A percentile compares a stretch with the other conserved stretches of the same genome.
Evolutionary conservation across 106 monocot genomes (phyloP).

Genomic region (Xerophyta viscosa): DNA sequence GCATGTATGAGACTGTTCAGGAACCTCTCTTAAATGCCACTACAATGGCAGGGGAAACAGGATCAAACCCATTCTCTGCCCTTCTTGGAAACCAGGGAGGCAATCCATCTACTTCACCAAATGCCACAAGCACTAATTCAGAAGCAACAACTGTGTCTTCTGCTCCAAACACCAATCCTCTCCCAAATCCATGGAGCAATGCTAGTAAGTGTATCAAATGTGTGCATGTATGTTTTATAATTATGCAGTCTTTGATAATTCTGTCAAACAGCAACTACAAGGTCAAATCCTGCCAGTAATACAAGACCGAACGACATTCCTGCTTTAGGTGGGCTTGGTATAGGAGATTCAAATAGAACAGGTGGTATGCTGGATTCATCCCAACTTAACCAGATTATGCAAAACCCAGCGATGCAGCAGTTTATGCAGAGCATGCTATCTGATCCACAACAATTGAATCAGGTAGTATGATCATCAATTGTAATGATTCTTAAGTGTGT

Average conservation of each 20-base stretch:
- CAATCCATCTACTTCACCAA: conserved; percentile 25
- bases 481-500: background rate
- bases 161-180: conserved; percentile 78
- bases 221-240: too few species aligned
- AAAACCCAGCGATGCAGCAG: conserved; percentile 72
- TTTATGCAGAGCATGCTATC: conserved; percentile 78
- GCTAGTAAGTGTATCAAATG: conserved; percentile 27
- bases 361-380: conserved; percentile 55
- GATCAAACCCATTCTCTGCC: conserved; percentile 61
- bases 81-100: conserved; percentile 57
- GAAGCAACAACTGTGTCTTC: conserved; percentile 44
- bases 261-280: conserved; percentile 25
- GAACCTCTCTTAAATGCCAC: conserved; percentile 94
- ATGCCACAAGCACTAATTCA: conserved; percentile 31
- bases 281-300: conserved; percentile 31
- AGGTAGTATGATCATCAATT: too few species aligned
- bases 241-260: conserved; percentile 9
- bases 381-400: conserved; percentile 44
- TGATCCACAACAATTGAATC: conserved; percentile 76
- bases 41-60: conserved; percentile 62
- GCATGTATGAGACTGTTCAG: conserved; percentile 96
- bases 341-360: conserved; percentile 47
- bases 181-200: conserved; percentile 87
- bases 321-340: conserved; percentile 51
- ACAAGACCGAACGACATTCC: conserved; percentile 36